These are phyloP conservation scores for Trebouxia gelatinosa DNA, from an alignment of 163 green algal genomes.

Conservation along the genomic window DNA sequence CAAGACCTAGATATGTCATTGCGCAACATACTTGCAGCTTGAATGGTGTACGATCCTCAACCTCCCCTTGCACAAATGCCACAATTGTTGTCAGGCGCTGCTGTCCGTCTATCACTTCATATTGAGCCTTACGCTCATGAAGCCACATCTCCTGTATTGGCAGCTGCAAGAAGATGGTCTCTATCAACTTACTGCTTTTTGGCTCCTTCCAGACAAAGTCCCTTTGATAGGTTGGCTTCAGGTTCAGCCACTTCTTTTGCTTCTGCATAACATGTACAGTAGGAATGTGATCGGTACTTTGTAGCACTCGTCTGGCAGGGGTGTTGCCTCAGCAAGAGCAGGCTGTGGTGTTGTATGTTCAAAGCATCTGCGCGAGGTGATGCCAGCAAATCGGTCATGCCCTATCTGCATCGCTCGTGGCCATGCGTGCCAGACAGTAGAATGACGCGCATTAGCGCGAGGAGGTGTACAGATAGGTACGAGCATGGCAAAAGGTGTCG, in stretches of 20 bases:
- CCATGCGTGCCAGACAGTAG: no score
- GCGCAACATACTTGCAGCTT: background rate
- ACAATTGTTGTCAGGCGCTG: constrained; percentile 17
- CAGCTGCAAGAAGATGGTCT: background rate
- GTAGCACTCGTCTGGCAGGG: no score
- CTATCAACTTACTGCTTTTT: constrained; percentile 1
- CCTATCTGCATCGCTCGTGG: no score
- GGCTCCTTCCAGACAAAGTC: constrained; percentile 12
- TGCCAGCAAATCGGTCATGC: no score
- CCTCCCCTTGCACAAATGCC: background rate
- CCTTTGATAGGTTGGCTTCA: background rate
- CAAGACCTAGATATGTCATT: no score
- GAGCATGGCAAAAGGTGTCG: no score
- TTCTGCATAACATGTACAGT: background rate
- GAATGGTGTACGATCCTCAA: background rate
- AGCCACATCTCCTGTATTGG: constrained; percentile 10
- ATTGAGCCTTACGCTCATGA: background rate
- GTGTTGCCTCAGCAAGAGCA: no score
- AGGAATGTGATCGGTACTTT: no score
- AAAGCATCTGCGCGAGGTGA: no score
- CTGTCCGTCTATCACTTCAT: constrained; percentile 10
- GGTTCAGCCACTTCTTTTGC: background rate
- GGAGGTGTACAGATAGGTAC: no score
- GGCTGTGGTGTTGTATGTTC: no score
- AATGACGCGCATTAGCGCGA: no score